Evolutionary conservation across 805 yeast genomes (phyloP), one percentile per base, ranked within the genome.

Genomic region (Starmerella cellae): DNA sequence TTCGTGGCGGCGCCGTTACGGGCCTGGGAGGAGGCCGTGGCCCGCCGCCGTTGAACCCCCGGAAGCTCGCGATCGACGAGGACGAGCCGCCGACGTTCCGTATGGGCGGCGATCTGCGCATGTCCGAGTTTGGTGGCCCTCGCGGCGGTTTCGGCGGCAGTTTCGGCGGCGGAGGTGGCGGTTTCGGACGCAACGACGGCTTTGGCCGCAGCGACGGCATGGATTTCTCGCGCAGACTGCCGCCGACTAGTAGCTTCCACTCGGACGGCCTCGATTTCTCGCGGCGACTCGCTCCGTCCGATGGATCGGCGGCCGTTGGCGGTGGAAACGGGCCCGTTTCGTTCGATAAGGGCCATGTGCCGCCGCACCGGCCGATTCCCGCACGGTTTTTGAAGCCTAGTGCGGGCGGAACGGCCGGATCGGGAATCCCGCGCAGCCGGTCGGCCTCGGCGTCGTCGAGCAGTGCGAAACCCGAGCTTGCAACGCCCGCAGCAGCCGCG

Each of bases 11-110:
- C 32, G 43, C 32, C n/a, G 38, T 18, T 10, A 27, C n/a, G 30
- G 18, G 31, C 22, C 13, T 4, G 18, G 26, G 14, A 5, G 6
- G 13, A 13, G 38, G 43, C 29, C 43, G 42, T 18, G 45, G 48
- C 13, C 39, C 45, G 36, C 48, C 48, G 35, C 45, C 45, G 19
- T 29, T 42, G 24, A 42, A 38, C 32, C 43, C 46, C 19, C 45
- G 42, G 23, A 19, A 17, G 5, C 23, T 13, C 9, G 43, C 17
- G 24, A 24, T 28, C 18, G 32, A 13, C 3, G 27, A 14, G 18
- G 39, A 35, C 20, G 42, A 35, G 36, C 36, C 30, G 11, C 16
- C 26, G 14, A 29, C 38, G 22, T 29, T 38, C 33, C 41, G 31
- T 16, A 20, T 28, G 21, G 41, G 35, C 10, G 21, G 31, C 16